These are phyloP conservation scores for Toxoplasma gondii DNA, from an alignment of 169 alveolate species.

Conservation along the genomic window DNA sequence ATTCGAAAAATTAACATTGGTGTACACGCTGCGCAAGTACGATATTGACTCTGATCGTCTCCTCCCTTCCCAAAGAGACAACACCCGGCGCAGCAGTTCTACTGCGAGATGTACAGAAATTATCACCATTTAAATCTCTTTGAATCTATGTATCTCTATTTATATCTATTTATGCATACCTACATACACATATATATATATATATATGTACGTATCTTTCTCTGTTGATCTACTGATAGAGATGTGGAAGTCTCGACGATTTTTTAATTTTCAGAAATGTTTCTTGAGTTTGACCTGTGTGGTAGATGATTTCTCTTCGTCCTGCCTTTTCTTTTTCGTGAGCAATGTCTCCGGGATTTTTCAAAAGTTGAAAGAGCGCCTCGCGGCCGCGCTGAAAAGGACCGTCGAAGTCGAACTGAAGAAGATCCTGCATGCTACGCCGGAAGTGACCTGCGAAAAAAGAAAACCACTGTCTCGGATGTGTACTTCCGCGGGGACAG, in stretches of 20 bases:
- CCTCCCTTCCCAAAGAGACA: too few species aligned
- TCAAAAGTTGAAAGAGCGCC: background rate
- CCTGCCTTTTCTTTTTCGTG: background rate
- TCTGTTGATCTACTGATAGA: background rate
- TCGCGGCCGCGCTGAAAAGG: constrained; percentile 12
- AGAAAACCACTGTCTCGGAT: background rate
- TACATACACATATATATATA: background rate
- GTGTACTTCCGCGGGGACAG: too few species aligned
- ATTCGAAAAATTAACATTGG: too few species aligned
- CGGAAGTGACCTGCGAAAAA: background rate
- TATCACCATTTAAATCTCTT: too few species aligned
- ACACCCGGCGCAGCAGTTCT: too few species aligned
- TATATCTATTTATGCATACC: background rate
- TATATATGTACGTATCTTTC: background rate
- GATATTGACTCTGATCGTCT: too few species aligned
- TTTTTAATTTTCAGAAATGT: background rate
- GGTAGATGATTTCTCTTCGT: background rate
- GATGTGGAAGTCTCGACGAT: background rate
- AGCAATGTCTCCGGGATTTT: background rate
- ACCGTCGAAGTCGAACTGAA: background rate
- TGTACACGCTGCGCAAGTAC: background rate
- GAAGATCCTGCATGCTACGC: background rate
- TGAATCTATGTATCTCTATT: too few species aligned
- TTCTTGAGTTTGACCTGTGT: background rate
- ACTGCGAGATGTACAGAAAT: too few species aligned